A percentile compares a stretch with the other conserved stretches of the same genome.
phyloP scores from a whole-genome alignment of 306 rosid species.

The Crotalaria pallida region DNA sequence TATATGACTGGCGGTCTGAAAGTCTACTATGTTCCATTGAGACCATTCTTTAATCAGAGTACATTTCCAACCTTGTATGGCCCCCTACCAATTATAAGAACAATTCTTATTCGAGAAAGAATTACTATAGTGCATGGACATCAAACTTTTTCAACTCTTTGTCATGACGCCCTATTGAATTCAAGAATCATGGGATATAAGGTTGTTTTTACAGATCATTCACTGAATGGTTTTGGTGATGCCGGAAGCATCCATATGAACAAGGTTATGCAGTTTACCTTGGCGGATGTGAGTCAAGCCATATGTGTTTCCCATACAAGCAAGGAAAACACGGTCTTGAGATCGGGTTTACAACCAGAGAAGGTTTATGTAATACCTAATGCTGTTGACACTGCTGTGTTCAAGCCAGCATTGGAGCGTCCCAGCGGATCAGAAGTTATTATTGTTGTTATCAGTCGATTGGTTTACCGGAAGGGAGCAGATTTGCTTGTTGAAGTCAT shows the following conservation, averaged over 20 bases:
- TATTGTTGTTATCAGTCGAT: slow-evolving; percentile 72
- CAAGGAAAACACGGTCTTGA: slow-evolving; percentile 81
- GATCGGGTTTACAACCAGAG: slow-evolving; percentile 78
- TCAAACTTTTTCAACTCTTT: slow-evolving; percentile 89
- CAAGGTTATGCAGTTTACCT: slow-evolving; percentile 83
- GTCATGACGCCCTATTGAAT: slow-evolving; percentile 77
- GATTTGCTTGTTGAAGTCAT: slow-evolving; percentile 87
- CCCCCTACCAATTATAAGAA: slow-evolving; percentile 67
- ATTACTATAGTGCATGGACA: slow-evolving; percentile 82
- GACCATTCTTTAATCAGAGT: slow-evolving; percentile 75
- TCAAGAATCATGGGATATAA: slow-evolving; percentile 83
- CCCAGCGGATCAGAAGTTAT: slow-evolving; percentile 47
- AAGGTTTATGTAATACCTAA: slow-evolving; percentile 80
- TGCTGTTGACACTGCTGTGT: slow-evolving; percentile 88
- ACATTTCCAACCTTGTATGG: slow-evolving; percentile 77
- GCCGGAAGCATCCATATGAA: slow-evolving; percentile 95
- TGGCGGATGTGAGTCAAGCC: slow-evolving; percentile 80
- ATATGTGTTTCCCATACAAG: slow-evolving; percentile 89
- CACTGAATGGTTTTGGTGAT: slow-evolving; percentile 82
- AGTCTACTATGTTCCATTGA: slow-evolving; percentile 90
- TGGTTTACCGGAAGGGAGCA: slow-evolving; percentile 81
- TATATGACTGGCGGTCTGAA: slow-evolving; percentile 78
- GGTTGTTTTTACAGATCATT: slow-evolving; percentile 89
- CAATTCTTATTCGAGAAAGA: slow-evolving; percentile 68
- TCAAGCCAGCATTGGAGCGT: slow-evolving; percentile 64